A percentile compares a stretch with the other conserved stretches of the same genome.
Evolutionary conservation across 106 monocot genomes (phyloP).

Genomic region (Chionographis japonica): DNA sequence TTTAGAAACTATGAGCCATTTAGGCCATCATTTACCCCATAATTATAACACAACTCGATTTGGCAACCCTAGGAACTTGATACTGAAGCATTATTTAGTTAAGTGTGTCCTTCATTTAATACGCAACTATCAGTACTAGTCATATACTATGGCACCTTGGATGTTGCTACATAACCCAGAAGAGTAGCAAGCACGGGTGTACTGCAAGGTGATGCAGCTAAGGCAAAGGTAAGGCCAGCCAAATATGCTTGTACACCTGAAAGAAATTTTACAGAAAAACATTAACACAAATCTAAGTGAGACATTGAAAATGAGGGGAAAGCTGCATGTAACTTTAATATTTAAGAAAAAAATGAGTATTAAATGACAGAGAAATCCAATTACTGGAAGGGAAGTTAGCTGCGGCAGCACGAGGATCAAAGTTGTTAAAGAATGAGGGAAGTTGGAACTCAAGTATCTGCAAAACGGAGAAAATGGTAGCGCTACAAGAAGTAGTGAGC

Average conservation of each 20-base stretch:
- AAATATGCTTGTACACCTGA: conserved; percentile 97
- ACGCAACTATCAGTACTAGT: background rate
- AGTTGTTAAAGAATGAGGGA: conserved; percentile 88
- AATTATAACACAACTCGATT: too few species aligned
- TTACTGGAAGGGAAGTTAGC: conserved; percentile 89
- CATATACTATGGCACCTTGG: conserved; percentile 49
- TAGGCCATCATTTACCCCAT: too few species aligned
- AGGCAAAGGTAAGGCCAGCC: conserved; percentile 93
- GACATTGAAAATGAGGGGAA: background rate
- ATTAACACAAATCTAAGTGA: background rate
- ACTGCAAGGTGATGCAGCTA: conserved; percentile 98
- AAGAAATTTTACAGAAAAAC: conserved; percentile 2
- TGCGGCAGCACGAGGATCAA: conserved; percentile 89
- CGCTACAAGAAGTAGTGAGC: background rate
- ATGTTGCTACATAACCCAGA: conserved; percentile 90
- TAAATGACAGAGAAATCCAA: background rate
- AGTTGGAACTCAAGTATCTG: conserved; percentile 88
- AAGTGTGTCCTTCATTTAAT: too few species aligned
- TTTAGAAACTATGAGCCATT: too few species aligned
- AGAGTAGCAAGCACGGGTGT: conserved; percentile 95
- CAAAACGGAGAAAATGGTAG: conserved; percentile 4
- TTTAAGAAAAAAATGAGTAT: background rate
- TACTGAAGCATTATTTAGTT: too few species aligned
- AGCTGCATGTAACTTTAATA: background rate
- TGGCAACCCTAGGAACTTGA: too few species aligned